Conservation (phyloP, 2,329 filamentous ascomycete species). For the Paracoccidioides lutzii region DNA sequence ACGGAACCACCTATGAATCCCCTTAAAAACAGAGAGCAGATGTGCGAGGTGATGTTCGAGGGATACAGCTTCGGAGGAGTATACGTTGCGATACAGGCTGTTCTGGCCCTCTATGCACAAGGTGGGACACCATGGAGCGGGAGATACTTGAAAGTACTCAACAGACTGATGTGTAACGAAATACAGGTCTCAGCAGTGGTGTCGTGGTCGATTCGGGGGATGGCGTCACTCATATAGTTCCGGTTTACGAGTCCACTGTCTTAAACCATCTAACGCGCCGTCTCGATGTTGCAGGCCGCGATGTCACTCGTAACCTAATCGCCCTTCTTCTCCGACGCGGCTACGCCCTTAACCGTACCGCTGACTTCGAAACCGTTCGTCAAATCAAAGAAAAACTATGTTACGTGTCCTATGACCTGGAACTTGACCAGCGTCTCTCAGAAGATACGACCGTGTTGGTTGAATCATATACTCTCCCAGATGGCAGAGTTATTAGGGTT, state of each 20-base stretch:
- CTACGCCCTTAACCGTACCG: slow-evolving; percentile 93
- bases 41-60: slow-evolving; percentile 99
- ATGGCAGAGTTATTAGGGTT: slow-evolving; percentile 89
- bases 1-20: slow-evolving; percentile 98
- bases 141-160: not conserved
- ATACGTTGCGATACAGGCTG: slow-evolving; percentile 95
- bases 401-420: slow-evolving; percentile 96
- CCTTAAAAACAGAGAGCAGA: slow-evolving; percentile 88
- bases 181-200: slow-evolving; percentile 65
- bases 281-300: slow-evolving; percentile 87
- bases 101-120: slow-evolving; percentile 90
- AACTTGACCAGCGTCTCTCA: slow-evolving; percentile 86
- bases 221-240: slow-evolving; percentile 96
- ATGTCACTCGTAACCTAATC: slow-evolving; percentile 97
- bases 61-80: slow-evolving; percentile 91
- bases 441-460: slow-evolving; percentile 96
- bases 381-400: slow-evolving; percentile 99
- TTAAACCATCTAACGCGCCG: slow-evolving; percentile 91
- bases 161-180: not conserved
- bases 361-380: slow-evolving; percentile 96
- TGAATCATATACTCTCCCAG: slow-evolving; percentile 92
- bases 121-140: slow-evolving; percentile 40
- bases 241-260: slow-evolving; percentile 95
- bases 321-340: slow-evolving; percentile 83
- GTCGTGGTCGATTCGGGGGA: slow-evolving; percentile 99